Percentiles rank a stretch among this genome's conserved stretches.
Conservation (phyloP, 1,139 yeast species). For the Lodderomyces orthopsilosis region DNA sequence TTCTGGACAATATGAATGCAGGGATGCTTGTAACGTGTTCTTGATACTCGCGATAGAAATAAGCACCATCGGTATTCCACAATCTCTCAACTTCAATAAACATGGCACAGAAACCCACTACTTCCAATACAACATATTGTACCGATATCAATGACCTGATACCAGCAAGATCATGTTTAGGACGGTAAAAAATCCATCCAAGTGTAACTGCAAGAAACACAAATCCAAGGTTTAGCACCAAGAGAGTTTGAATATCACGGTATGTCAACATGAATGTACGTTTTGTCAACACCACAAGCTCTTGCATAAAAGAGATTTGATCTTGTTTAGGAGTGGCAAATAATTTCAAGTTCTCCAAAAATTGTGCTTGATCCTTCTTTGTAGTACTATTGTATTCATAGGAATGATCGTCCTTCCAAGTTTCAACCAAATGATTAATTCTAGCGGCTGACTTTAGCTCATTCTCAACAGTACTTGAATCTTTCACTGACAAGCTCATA, state of each 20-base stretch:
- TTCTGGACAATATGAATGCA: slow-evolving; percentile 67
- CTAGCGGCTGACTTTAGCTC: slow-evolving; percentile 45
- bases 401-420: slow-evolving; percentile 42
- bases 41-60: slow-evolving; percentile 70
- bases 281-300: slow-evolving; percentile 52
- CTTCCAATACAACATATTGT: slow-evolving; percentile 61
- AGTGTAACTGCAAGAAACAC: slow-evolving; percentile 54
- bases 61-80: slow-evolving; percentile 63
- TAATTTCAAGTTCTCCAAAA: slow-evolving; percentile 22
- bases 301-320: slow-evolving; percentile 34
- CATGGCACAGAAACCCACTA: slow-evolving; percentile 67
- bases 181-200: slow-evolving; percentile 78
- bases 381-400: slow-evolving; percentile 7
- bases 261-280: slow-evolving; percentile 54
- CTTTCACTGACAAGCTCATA: slow-evolving; percentile 70
- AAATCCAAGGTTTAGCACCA: slow-evolving; percentile 55
- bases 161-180: slow-evolving; percentile 62
- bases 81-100: slow-evolving; percentile 73
- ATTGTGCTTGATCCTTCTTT: slow-evolving; percentile 12
- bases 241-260: slow-evolving; percentile 58
- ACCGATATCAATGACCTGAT: slow-evolving; percentile 63
- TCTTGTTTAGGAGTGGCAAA: slow-evolving; percentile 28
- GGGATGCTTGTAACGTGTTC: slow-evolving; percentile 67
- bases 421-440: slow-evolving; percentile 42
- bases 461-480: slow-evolving; percentile 42